These are phyloP conservation scores for Proliferodiscus dingleyae DNA, from an alignment of 2,329 filamentous ascomycete genomes.

Conservation along the genomic window DNA sequence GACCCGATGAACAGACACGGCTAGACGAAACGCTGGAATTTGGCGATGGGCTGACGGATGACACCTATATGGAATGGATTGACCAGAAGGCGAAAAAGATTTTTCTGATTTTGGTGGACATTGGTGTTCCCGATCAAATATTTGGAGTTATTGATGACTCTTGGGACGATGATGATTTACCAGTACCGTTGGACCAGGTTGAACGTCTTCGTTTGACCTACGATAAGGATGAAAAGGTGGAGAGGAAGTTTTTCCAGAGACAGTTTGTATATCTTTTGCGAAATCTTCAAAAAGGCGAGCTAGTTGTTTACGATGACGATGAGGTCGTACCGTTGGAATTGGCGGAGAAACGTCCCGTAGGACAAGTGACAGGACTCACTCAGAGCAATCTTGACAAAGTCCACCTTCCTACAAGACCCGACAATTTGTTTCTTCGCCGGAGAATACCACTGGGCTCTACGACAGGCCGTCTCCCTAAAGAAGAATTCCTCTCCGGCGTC, in stretches of 20 bases:
- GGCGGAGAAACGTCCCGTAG: slow-evolving; percentile 49
- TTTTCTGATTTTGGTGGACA: slow-evolving; percentile 66
- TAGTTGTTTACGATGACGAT: slow-evolving; percentile 59
- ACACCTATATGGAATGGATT: slow-evolving; percentile 77
- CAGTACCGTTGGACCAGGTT: slow-evolving; percentile 61
- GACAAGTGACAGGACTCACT: slow-evolving; percentile 37
- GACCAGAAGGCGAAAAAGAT: slow-evolving; percentile 62
- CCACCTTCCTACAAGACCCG: slow-evolving; percentile 56
- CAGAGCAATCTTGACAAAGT: slow-evolving; percentile 51
- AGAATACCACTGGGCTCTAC: slow-evolving; percentile 48
- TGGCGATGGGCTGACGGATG: slow-evolving; percentile 61
- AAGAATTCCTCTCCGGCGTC: slow-evolving; percentile 58
- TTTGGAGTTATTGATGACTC: slow-evolving; percentile 71
- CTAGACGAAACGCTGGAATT: slow-evolving; percentile 61
- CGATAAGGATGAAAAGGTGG: slow-evolving; percentile 55
- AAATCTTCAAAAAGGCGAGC: slow-evolving; percentile 54
- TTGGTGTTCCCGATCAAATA: slow-evolving; percentile 67
- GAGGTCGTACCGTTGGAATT: slow-evolving; percentile 67
- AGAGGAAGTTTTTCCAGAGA: slow-evolving; percentile 63
- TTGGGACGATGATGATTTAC: slow-evolving; percentile 73
- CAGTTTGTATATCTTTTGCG: slow-evolving; percentile 69
- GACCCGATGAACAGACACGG: slow-evolving; percentile 56
- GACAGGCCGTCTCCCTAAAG: slow-evolving; percentile 41
- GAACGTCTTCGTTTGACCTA: slow-evolving; percentile 57
- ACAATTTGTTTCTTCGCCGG: slow-evolving; percentile 52